Base-by-base conservation (phyloP, 2,329 filamentous ascomycete genomes). In the Alternaria gansuensis region DNA sequence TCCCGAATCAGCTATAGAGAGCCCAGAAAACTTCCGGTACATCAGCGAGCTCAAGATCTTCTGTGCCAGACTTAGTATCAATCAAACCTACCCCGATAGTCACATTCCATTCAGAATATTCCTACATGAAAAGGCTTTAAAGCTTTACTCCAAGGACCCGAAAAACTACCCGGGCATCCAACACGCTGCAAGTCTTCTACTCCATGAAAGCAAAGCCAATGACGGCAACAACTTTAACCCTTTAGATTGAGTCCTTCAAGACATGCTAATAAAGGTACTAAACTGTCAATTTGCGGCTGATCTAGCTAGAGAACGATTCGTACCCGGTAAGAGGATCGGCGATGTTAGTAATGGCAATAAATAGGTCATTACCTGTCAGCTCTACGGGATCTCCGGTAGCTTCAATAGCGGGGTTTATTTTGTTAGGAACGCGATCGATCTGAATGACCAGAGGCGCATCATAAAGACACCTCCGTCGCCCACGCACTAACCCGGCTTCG, bases 391-490 rank as follows among this genome's bases (percentile, higher is more conserved):
- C 13, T 6, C 17, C 2, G 43, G 43, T 5, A 45, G 43, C 43
- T 45, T 23, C 5, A 45, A 31, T 3, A n/a, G 43, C 13, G 26
- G 43, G 2, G 2, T 45, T 45, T 45, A 31, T 5, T 2, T 31
- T 3, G 43, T 45, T 10, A 11, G 13, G 9, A 21, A 33, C 10
- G 17, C 10, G n/a, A 23, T 11, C 17, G 4, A 45, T 7, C 10
- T 5, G 3, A 3, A 45, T 28, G 10, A 1, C 3, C n/a, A 24
- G 23, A 3, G 7, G 14, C 3, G n/a, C 7, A 51, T 51, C 48
- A 51, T 39, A 34, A 51, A 40, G 48, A 26, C 33, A 26, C 48
- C 40, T 21, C 48, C 48, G 7, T 24, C 36, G 14, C 24, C 34
- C 6, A 23, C 2, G 1, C 24, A 21, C 2, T 28, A 51, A 3